Conservation (phyloP, 148 eudicot species). For the Cornus florida region DNA sequence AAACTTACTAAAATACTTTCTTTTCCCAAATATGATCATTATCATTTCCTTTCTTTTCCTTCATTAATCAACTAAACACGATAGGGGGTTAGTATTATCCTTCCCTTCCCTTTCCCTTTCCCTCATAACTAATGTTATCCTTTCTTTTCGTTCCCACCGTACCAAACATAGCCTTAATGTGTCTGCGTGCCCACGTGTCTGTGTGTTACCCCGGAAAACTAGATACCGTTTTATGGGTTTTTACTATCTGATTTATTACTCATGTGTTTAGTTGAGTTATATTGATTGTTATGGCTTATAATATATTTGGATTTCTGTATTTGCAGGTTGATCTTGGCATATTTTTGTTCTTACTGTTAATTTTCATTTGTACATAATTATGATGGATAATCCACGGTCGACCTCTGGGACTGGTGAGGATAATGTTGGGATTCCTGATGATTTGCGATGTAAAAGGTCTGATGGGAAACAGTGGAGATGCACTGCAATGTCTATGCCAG, state of each 20-base stretch:
- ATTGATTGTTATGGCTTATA: not conserved
- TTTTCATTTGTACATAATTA: not conserved
- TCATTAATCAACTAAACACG: no score
- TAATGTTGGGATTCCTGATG: slow-evolving; percentile 75
- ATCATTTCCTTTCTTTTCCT: no score
- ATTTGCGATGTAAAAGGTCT: slow-evolving; percentile 91
- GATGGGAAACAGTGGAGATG: slow-evolving; percentile 99
- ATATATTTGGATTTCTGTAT: not conserved
- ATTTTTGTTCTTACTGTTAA: slow-evolving; percentile 1
- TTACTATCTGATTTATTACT: slow-evolving; percentile 1
- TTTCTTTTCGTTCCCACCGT: no score
- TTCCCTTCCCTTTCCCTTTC: no score
- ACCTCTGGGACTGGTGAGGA: slow-evolving; percentile 60
- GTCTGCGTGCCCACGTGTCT: no score
- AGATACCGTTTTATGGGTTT: not conserved
- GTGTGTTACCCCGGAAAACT: not conserved
- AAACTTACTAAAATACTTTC: no score
- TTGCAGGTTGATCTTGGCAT: slow-evolving; percentile 14
- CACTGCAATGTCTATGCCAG: slow-evolving; percentile 97
- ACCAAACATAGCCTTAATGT: no score
- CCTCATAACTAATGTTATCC: no score
- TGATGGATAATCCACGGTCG: slow-evolving; percentile 56
- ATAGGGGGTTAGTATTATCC: no score
- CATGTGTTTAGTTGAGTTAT: not conserved
- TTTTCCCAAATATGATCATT: no score